A percentile compares a stretch with the other conserved stretches of the same genome.
Conservation (phyloP, 2,329 filamentous ascomycete genomes). For the Graphilbum sp. region DNA sequence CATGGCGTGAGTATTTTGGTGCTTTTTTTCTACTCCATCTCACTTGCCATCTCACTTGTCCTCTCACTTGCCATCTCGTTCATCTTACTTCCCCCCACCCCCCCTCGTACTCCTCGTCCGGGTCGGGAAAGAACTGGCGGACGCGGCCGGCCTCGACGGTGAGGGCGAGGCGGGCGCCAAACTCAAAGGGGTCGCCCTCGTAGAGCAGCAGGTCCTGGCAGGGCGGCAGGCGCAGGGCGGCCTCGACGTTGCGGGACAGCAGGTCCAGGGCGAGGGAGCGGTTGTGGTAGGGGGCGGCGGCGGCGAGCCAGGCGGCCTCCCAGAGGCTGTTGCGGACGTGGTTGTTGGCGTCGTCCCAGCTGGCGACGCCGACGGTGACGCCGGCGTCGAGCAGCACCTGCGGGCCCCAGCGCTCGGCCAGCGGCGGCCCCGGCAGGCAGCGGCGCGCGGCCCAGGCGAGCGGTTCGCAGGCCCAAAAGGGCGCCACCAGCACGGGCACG, state of each 20-base stretch:
- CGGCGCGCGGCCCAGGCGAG: conserved; percentile 20
- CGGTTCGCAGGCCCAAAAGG: conserved; percentile 18
- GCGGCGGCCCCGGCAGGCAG: conserved; percentile 23
- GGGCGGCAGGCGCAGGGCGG: conserved; percentile 20
- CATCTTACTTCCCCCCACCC: no score
- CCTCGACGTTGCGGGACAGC: conserved; percentile 23
- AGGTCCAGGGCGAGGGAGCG: conserved; percentile 17
- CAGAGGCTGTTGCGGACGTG: conserved; percentile 1
- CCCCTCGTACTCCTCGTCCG: background rate
- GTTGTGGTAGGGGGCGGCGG: conserved; percentile 8
- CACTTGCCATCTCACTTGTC: no score
- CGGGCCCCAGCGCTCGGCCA: conserved; percentile 9
- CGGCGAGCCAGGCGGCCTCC: conserved; percentile 1
- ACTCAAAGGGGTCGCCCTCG: conserved; percentile 24
- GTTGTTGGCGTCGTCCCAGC: conserved; percentile 1
- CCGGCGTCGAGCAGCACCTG: conserved; percentile 21
- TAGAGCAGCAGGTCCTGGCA: conserved; percentile 24
- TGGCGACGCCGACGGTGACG: conserved; percentile 11
- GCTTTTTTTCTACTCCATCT: no score
- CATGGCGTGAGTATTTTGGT: no score
- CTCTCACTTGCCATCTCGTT: no score
- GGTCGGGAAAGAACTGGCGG: background rate
- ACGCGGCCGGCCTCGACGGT: conserved; percentile 1
- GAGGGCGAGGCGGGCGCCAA: conserved; percentile 18
- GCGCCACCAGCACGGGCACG: conserved; percentile 21